A percentile compares a stretch with the other conserved stretches of the same genome.
These are phyloP conservation scores for Ascochyta clinopodiicola DNA, from an alignment of 2,329 filamentous ascomycete genomes.

Conservation along the genomic window DNA sequence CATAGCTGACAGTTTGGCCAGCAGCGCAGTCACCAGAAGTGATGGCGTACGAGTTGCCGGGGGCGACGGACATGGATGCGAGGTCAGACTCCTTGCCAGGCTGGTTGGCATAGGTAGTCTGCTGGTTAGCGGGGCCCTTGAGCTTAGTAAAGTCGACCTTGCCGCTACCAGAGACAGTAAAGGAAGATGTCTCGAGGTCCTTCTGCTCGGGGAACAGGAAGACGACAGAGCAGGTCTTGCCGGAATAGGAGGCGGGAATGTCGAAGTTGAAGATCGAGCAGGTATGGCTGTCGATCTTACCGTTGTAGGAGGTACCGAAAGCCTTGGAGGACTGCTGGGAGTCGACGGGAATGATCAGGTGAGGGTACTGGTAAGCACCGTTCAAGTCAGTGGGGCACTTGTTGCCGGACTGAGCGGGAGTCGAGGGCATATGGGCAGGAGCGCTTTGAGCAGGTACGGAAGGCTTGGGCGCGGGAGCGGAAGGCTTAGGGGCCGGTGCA, in stretches of 20 bases:
- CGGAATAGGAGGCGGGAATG: slow-evolving; percentile 60
- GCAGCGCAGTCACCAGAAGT: slow-evolving; percentile 63
- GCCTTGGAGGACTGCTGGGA: slow-evolving; percentile 59
- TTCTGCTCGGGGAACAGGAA: slow-evolving; percentile 68
- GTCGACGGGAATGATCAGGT: slow-evolving; percentile 68
- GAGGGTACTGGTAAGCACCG: slow-evolving; percentile 56
- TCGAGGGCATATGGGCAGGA: slow-evolving; percentile 1
- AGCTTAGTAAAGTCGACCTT: slow-evolving; percentile 62
- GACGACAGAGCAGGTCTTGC: slow-evolving; percentile 67
- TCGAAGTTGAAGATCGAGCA: slow-evolving; percentile 74
- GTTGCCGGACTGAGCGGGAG: slow-evolving; percentile 7
- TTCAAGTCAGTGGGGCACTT: slow-evolving; percentile 34
- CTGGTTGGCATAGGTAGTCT: slow-evolving; percentile 62
- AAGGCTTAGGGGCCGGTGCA: slow-evolving; percentile 3
- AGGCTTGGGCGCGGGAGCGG: slow-evolving; percentile 2
- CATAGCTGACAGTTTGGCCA: slow-evolving; percentile 59
- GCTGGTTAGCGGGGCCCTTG: slow-evolving; percentile 51
- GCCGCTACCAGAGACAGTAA: slow-evolving; percentile 62
- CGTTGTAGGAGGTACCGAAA: slow-evolving; percentile 62
- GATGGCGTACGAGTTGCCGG: slow-evolving; percentile 60
- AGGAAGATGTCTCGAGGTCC: slow-evolving; percentile 66
- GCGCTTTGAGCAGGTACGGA: background rate
- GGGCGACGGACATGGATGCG: slow-evolving; percentile 54
- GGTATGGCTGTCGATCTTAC: slow-evolving; percentile 52
- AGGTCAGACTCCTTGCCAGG: slow-evolving; percentile 54